phyloP scores from a whole-genome alignment of 108 stramenopile species.

The Cyclotella cryptica region DNA sequence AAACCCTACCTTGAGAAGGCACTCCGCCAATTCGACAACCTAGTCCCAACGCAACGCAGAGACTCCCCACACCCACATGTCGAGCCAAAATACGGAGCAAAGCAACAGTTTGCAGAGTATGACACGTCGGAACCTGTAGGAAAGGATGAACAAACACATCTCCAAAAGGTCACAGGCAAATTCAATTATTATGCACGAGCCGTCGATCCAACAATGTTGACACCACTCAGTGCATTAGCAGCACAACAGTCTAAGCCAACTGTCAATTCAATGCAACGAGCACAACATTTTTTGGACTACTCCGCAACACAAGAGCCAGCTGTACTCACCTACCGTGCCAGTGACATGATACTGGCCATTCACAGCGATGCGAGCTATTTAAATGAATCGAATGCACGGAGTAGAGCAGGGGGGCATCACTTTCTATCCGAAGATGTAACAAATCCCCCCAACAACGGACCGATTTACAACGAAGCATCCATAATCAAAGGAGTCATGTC shows the following conservation, averaged over 20 bases:
- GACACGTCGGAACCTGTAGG: conserved; percentile 23
- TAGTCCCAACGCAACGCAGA: conserved; percentile 36
- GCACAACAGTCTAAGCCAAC: conserved; percentile 15
- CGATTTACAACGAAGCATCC: conserved; percentile 29
- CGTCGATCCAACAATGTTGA: conserved; percentile 24
- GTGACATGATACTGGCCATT: no score
- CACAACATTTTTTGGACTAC: conserved; percentile 55
- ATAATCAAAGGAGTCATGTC: conserved; percentile 44
- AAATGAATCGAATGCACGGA: conserved; percentile 22
- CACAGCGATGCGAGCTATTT: no score
- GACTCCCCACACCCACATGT: no score
- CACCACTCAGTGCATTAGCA: conserved; percentile 3
- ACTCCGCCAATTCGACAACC: no score
- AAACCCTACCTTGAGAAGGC: no score
- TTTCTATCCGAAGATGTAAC: no score
- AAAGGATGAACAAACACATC: conserved; percentile 17
- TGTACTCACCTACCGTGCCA: no score
- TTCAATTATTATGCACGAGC: conserved; percentile 49
- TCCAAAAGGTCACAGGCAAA: conserved; percentile 51
- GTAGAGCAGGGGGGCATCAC: conserved; percentile 51
- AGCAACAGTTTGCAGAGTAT: conserved; percentile 38
- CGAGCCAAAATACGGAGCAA: no score
- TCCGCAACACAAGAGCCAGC: no score
- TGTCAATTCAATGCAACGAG: conserved; percentile 12
- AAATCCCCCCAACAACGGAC: conserved; percentile 28